Evolutionary conservation across 1,139 yeast genomes (phyloP).

Genomic region (Suhomyces maxii): DNA sequence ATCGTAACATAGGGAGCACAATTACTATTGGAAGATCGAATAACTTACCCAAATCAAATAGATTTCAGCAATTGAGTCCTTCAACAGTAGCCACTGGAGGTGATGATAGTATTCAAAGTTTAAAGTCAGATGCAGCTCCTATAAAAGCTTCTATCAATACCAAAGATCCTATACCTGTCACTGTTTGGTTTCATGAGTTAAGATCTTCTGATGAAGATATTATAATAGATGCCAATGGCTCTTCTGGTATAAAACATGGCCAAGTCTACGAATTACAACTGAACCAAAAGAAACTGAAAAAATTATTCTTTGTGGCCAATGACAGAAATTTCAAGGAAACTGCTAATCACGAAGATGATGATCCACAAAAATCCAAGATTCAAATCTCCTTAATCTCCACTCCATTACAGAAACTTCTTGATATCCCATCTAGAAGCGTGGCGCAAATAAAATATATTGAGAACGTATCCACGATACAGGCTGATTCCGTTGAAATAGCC

Average conservation of each 20-base stretch:
- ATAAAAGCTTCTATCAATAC: background rate
- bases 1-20: slow-evolving; percentile 18
- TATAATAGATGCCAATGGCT: slow-evolving; percentile 61
- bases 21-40: slow-evolving; percentile 18
- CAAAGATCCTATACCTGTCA: slow-evolving; percentile 43
- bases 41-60: slow-evolving; percentile 3
- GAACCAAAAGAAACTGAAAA: slow-evolving; percentile 32
- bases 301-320: slow-evolving; percentile 27
- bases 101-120: slow-evolving; percentile 7
- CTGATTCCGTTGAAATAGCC: slow-evolving; percentile 80
- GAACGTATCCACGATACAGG: slow-evolving; percentile 50
- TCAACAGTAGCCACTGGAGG: slow-evolving; percentile 1
- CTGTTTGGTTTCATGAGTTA: slow-evolving; percentile 75
- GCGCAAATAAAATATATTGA: slow-evolving; percentile 52
- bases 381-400: slow-evolving; percentile 63
- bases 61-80: slow-evolving; percentile 4
- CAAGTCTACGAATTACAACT: slow-evolving; percentile 63
- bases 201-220: slow-evolving; percentile 61
- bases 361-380: slow-evolving; percentile 18
- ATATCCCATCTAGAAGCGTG: slow-evolving; percentile 64
- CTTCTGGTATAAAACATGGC: slow-evolving; percentile 54
- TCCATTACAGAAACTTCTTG: slow-evolving; percentile 60
- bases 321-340: slow-evolving; percentile 17
- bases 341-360: slow-evolving; percentile 5
- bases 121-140: slow-evolving; percentile 1